phyloP scores from a whole-genome alignment of 192 early-diverging fungal genomes.

The Coemansia nantahalensis region DNA sequence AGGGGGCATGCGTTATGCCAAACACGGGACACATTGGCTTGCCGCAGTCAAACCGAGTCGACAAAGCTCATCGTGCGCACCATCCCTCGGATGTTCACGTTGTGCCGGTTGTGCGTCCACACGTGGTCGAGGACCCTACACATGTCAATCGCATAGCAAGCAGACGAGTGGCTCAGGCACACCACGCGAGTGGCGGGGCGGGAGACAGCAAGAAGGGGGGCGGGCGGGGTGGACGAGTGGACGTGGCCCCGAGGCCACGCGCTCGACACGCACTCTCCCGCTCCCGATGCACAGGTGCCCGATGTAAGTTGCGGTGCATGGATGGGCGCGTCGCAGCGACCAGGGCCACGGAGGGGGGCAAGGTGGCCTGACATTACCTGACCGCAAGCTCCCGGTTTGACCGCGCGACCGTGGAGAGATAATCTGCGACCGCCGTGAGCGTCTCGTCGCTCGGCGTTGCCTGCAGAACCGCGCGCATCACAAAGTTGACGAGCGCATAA shows the following conservation, averaged over 20 bases:
- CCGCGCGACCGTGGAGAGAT: conserved; percentile 4
- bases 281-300: too few relatives aligned
- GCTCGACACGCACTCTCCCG: too few relatives aligned
- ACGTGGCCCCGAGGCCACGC: too few relatives aligned
- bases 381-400: conserved; percentile 27
- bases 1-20: too few relatives aligned
- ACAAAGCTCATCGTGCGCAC: conserved; percentile 9
- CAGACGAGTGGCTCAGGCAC: conserved; percentile 1
- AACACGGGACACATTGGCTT: too few relatives aligned
- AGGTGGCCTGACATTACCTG: conserved; percentile 26
- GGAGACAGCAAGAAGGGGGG: too few relatives aligned
- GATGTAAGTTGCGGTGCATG: too few relatives aligned
- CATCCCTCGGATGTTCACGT: not conserved
- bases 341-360: too few relatives aligned
- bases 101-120: not conserved
- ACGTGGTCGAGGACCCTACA: conserved; percentile 13
- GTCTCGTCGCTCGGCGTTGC: conserved; percentile 3
- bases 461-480: conserved; percentile 7
- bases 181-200: too few relatives aligned
- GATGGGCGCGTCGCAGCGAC: too few relatives aligned
- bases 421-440: conserved; percentile 8
- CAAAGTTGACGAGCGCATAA: conserved; percentile 17
- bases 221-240: too few relatives aligned
- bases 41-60: too few relatives aligned
- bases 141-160: not conserved